Conservation (phyloP, 345 rosid genomes). For the Anastatica hierochuntica region DNA sequence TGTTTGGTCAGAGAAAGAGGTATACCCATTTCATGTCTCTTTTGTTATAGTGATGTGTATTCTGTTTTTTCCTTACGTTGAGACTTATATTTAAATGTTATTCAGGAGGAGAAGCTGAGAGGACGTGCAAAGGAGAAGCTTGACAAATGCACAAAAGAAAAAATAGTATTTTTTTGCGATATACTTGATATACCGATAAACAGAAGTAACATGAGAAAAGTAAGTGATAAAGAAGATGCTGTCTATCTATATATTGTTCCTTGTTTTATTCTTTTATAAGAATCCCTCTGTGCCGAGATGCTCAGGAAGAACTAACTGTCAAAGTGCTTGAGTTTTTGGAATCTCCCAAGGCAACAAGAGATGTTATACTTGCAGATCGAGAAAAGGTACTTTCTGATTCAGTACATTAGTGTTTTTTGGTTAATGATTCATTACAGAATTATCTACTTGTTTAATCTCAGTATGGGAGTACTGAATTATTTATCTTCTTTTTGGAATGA, state of each 20-base stretch:
- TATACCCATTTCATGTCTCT: conserved; percentile 8
- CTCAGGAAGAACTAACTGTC: conserved; percentile 55
- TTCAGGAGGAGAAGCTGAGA: conserved; percentile 67
- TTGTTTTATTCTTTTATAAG: conserved; percentile 6
- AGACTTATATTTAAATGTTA: neutral
- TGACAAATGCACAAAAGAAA: conserved; percentile 88
- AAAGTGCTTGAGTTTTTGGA: no score
- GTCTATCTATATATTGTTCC: neutral
- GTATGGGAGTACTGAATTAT: no score
- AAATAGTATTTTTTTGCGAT: conserved; percentile 74
- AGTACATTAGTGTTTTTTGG: no score
- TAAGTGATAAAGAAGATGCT: conserved; percentile 15
- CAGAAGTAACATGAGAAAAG: conserved; percentile 61
- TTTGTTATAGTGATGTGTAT: neutral
- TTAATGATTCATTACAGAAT: no score
- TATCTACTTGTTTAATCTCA: no score
- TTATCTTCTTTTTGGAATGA: no score
- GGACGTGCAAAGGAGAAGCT: conserved; percentile 68
- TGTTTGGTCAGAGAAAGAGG: conserved; percentile 88
- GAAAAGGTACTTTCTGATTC: no score
- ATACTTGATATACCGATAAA: conserved; percentile 72
- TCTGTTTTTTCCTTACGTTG: neutral
- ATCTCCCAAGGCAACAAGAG: no score
- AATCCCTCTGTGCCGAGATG: neutral
- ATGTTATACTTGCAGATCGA: no score